Conservation (phyloP, 2,329 filamentous ascomycete genomes). For the Beauveria sp. region DNA sequence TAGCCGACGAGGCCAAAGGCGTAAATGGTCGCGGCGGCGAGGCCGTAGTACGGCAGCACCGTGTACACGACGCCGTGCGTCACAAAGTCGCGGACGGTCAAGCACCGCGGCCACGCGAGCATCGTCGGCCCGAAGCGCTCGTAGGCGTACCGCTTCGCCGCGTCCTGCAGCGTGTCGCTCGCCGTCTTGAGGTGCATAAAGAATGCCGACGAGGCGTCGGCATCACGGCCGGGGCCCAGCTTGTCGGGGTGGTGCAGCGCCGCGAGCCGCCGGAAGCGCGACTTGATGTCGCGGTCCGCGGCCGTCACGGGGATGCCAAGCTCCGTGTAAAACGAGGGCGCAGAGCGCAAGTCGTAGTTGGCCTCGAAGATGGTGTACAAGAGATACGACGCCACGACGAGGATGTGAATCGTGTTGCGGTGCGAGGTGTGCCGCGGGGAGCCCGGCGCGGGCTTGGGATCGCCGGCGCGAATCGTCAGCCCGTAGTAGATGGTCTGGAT, state of each 20-base stretch:
- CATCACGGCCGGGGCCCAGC: constrained; percentile 25
- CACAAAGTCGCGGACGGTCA: constrained; percentile 67
- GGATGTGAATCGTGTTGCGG: constrained; percentile 73
- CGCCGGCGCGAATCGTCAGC: constrained; percentile 81
- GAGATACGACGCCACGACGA: constrained; percentile 78
- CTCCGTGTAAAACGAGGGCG: constrained; percentile 71
- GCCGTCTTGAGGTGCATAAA: constrained; percentile 82
- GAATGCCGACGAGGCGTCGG: constrained; percentile 31
- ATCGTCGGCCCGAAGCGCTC: constrained; percentile 78
- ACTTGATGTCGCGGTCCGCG: constrained; percentile 71
- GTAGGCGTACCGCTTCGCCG: constrained; percentile 75
- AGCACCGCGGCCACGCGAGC: constrained; percentile 56
- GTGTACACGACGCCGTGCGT: constrained; percentile 53
- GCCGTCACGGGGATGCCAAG: constrained; percentile 64
- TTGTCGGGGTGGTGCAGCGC: constrained; percentile 82
- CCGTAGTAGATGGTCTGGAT: constrained; percentile 78
- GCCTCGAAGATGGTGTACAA: constrained; percentile 89
- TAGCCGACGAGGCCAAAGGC: constrained; percentile 58
- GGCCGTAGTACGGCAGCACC: constrained; percentile 54
- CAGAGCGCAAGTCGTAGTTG: constrained; percentile 66
- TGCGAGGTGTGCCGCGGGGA: constrained; percentile 63
- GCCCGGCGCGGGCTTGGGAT: constrained; percentile 66
- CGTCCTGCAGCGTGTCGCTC: constrained; percentile 73
- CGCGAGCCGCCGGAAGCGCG: constrained; percentile 71
- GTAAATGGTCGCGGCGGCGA: constrained; percentile 51